A percentile compares a stretch with the other conserved stretches of the same genome.
These are phyloP conservation scores for Leptomonas pyrrhocoris DNA, from an alignment of 208 protist species.

Conservation along the genomic window DNA sequence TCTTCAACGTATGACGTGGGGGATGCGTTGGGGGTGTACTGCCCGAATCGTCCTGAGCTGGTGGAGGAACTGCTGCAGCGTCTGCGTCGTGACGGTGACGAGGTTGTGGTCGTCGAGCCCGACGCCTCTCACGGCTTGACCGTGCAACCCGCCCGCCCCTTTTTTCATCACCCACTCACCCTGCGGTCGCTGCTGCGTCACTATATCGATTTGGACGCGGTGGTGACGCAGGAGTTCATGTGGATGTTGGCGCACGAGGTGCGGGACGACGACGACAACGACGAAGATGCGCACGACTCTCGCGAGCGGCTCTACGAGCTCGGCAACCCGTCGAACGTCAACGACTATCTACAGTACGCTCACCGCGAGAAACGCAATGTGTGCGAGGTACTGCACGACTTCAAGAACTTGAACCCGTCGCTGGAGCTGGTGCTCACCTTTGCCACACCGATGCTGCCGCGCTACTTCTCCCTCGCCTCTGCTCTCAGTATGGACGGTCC, in stretches of 20 bases:
- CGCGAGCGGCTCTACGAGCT: conserved; percentile 79
- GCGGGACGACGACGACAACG: conserved; percentile 5
- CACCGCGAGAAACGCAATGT: conserved; percentile 90
- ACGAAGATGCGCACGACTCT: conserved; percentile 35
- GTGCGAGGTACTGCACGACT: conserved; percentile 88
- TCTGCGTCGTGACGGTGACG: conserved; percentile 40
- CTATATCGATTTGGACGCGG: conserved; percentile 86
- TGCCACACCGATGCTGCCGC: conserved; percentile 64
- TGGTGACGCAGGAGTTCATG: conserved; percentile 73
- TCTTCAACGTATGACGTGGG: conserved; percentile 60
- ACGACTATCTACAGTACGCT: conserved; percentile 81
- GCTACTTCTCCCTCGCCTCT: conserved; percentile 82
- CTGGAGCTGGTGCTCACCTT: conserved; percentile 72
- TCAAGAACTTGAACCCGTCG: conserved; percentile 50
- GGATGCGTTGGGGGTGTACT: conserved; percentile 84
- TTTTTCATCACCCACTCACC: conserved; percentile 55
- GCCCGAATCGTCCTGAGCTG: conserved; percentile 47
- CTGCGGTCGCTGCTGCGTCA: conserved; percentile 53
- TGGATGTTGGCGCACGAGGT: conserved; percentile 76
- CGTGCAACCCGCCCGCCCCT: conserved; percentile 50
- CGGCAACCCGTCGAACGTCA: conserved; percentile 47
- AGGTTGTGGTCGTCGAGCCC: conserved; percentile 52
- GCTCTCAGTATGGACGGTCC: conserved; percentile 54
- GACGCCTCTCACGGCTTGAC: conserved; percentile 52
- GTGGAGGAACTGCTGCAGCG: conserved; percentile 61